Conservation (phyloP, 2,329 filamentous ascomycete species). For the Penicillium carneum region DNA sequence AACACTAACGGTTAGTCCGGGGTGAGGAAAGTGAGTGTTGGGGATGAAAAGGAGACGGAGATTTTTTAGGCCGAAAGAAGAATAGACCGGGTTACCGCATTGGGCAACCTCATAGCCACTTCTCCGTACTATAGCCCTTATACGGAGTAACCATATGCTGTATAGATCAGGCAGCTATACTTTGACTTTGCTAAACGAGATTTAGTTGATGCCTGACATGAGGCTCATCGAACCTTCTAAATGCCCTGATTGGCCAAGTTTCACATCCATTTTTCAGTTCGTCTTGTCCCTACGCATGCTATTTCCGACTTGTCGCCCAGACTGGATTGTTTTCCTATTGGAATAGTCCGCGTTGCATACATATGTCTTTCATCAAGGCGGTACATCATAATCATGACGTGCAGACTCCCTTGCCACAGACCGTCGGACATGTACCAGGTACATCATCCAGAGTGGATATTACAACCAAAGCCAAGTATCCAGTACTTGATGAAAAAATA, state of each 20-base stretch:
- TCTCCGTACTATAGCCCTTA: too few species aligned
- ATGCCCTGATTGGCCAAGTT: background rate
- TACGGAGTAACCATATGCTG: too few species aligned
- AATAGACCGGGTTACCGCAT: too few species aligned
- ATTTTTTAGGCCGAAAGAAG: too few species aligned
- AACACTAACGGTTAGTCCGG: too few species aligned
- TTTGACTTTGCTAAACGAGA: background rate
- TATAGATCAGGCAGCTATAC: background rate
- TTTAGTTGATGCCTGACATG: background rate
- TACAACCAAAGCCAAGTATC: slow-evolving; percentile 1
- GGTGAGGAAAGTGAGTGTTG: too few species aligned
- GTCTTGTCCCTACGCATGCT: background rate
- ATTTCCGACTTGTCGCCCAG: slow-evolving; percentile 8
- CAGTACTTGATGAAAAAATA: slow-evolving; percentile 8
- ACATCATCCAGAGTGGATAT: background rate
- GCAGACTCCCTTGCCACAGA: slow-evolving; percentile 23
- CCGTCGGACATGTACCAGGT: background rate
- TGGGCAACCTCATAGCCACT: too few species aligned
- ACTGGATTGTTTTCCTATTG: slow-evolving; percentile 6
- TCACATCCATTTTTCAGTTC: background rate
- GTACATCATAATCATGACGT: slow-evolving; percentile 26
- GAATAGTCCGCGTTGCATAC: background rate
- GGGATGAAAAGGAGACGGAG: too few species aligned
- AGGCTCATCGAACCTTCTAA: background rate
- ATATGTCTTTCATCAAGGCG: background rate